Conservation (phyloP, 164 flowering plant species). For the Piper betle region DNA sequence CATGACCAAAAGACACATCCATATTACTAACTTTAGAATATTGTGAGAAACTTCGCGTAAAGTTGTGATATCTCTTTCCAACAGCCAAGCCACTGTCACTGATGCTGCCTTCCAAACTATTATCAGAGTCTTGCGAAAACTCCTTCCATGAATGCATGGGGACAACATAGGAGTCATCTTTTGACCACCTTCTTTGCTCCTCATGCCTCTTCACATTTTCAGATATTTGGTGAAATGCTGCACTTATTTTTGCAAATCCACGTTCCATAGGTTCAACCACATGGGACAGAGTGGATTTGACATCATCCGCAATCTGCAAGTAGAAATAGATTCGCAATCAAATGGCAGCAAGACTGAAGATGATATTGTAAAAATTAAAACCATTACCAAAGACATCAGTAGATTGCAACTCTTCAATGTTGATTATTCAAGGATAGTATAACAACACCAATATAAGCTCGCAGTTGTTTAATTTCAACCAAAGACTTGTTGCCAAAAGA, state of each 20-base stretch:
- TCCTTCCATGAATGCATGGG: constrained; percentile 72
- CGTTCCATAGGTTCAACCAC: constrained; percentile 96
- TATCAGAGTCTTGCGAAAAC: constrained; percentile 56
- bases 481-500: neutral
- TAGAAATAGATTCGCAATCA: neutral
- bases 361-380: neutral
- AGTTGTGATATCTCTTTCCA: constrained; percentile 31
- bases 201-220: constrained; percentile 75
- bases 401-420: neutral
- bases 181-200: constrained; percentile 42
- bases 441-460: neutral
- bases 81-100: constrained; percentile 72
- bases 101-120: constrained; percentile 50
- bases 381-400: neutral
- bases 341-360: neutral
- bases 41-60: neutral
- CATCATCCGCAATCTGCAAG: constrained; percentile 81
- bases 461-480: neutral
- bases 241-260: constrained; percentile 71
- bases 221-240: constrained; percentile 78
- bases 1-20: neutral
- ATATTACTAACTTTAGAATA: neutral
- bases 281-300: constrained; percentile 91
- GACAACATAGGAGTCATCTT: constrained; percentile 64
- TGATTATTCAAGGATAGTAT: neutral